These are phyloP conservation scores for Neophaeococcomyces aloes DNA, from an alignment of 2,329 filamentous ascomycete species.

Conservation along the genomic window DNA sequence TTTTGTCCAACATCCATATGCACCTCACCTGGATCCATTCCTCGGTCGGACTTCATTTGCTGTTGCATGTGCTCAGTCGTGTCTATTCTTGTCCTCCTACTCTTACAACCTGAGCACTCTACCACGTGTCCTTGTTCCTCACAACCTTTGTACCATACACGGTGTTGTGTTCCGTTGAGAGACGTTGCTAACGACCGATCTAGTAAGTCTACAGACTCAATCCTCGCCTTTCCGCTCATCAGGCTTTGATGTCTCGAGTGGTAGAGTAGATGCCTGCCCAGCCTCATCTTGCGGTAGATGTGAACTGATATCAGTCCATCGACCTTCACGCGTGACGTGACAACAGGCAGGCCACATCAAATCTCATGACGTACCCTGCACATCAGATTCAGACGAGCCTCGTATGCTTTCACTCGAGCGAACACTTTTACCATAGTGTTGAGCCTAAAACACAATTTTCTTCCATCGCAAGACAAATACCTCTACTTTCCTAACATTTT, in stretches of 20 bases:
- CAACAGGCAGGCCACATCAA: too few relatives aligned
- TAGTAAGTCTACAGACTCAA: conserved; percentile 1
- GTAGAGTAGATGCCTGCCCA: background rate
- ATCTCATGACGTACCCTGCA: conserved; percentile 1
- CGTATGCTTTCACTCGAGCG: conserved; percentile 5
- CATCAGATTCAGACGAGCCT: background rate
- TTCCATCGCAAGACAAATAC: conserved; percentile 12
- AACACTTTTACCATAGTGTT: conserved; percentile 10
- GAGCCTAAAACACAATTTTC: conserved; percentile 14
- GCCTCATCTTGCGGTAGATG: background rate
- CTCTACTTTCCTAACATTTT: conserved; percentile 26
- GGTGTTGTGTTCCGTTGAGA: background rate
- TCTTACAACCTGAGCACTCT: conserved; percentile 14
- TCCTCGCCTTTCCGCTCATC: background rate
- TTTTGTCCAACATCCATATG: conserved; percentile 7
- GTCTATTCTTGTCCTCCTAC: conserved; percentile 10
- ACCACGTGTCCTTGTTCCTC: conserved; percentile 7
- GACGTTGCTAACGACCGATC: conserved; percentile 12
- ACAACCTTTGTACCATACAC: background rate
- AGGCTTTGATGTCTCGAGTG: background rate
- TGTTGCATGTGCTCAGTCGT: conserved; percentile 9
- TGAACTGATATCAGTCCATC: background rate
- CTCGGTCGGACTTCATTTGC: conserved; percentile 12
- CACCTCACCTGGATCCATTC: conserved; percentile 20
- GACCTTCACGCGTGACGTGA: background rate